phyloP scores from a whole-genome alignment of 805 yeast genomes.

The Candida verbasci region DNA sequence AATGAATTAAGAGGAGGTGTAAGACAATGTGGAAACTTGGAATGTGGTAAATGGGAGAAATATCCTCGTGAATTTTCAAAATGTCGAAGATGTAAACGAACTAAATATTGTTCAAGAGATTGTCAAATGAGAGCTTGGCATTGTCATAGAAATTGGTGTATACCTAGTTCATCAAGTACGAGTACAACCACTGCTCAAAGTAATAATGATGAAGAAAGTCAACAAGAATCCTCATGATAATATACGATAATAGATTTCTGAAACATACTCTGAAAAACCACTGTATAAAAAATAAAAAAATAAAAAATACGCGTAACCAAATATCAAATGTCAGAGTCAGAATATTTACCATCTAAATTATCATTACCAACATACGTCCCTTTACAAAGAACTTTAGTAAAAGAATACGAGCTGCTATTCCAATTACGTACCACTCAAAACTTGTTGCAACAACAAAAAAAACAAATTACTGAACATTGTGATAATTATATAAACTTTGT shows the following conservation, averaged over 20 bases:
- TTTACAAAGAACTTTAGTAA: slow-evolving; percentile 8
- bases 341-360: slow-evolving; percentile 1
- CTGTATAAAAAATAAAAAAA: no score
- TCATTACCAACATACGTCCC: slow-evolving; percentile 14
- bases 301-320: not conserved
- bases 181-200: slow-evolving; percentile 8
- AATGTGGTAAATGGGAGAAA: slow-evolving; percentile 92
- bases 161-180: slow-evolving; percentile 36
- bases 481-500: slow-evolving; percentile 13
- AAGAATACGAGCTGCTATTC: slow-evolving; percentile 12
- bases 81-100: slow-evolving; percentile 89
- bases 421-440: slow-evolving; percentile 7
- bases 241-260: no score
- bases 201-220: slow-evolving; percentile 7
- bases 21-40: slow-evolving; percentile 90
- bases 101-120: slow-evolving; percentile 89
- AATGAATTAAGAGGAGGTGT: slow-evolving; percentile 86
- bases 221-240: slow-evolving; percentile 6
- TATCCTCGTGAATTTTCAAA: slow-evolving; percentile 90
- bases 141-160: slow-evolving; percentile 93
- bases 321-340: no score
- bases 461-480: slow-evolving; percentile 9
- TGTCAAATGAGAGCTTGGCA: slow-evolving; percentile 93
- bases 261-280: no score
- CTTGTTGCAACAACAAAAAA: slow-evolving; percentile 7